These are phyloP conservation scores for Kalmusia sp. DNA, from an alignment of 2,329 filamentous ascomycete genomes.

Conservation along the genomic window DNA sequence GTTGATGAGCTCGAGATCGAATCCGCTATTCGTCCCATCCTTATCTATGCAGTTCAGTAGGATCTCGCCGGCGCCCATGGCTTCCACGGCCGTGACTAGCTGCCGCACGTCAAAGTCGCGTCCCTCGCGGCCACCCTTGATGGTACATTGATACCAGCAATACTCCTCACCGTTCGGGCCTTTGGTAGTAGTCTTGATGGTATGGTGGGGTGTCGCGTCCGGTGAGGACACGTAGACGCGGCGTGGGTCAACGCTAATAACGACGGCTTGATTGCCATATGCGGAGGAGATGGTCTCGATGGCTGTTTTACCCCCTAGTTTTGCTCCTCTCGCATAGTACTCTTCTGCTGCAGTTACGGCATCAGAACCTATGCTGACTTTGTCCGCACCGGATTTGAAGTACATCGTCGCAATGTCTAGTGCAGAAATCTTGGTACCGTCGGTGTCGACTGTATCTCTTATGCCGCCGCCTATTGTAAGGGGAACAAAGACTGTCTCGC, in stretches of 20 bases:
- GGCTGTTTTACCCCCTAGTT: constrained; percentile 80
- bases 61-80: constrained; percentile 94
- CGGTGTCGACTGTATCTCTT: constrained; percentile 86
- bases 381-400: constrained; percentile 96
- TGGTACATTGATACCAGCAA: constrained; percentile 98
- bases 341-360: constrained; percentile 92
- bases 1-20: constrained; percentile 88
- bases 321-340: constrained; percentile 76
- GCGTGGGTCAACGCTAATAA: constrained; percentile 93
- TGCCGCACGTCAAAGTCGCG: constrained; percentile 92
- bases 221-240: constrained; percentile 81
- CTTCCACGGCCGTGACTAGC: constrained; percentile 86
- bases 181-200: constrained; percentile 71
- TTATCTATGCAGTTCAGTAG: constrained; percentile 97
- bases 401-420: constrained; percentile 95
- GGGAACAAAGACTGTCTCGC: constrained; percentile 92
- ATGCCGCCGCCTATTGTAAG: constrained; percentile 96
- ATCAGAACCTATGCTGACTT: constrained; percentile 95
- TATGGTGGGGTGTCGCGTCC: constrained; percentile 75
- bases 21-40: constrained; percentile 92
- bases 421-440: constrained; percentile 85
- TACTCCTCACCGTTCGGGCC: constrained; percentile 79
- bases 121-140: constrained; percentile 94
- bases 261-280: constrained; percentile 96
- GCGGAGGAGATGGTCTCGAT: constrained; percentile 94